Evolutionary conservation across 2,329 filamentous ascomycete genomes (phyloP).

Genomic region (Clarireedia monteithiana): DNA sequence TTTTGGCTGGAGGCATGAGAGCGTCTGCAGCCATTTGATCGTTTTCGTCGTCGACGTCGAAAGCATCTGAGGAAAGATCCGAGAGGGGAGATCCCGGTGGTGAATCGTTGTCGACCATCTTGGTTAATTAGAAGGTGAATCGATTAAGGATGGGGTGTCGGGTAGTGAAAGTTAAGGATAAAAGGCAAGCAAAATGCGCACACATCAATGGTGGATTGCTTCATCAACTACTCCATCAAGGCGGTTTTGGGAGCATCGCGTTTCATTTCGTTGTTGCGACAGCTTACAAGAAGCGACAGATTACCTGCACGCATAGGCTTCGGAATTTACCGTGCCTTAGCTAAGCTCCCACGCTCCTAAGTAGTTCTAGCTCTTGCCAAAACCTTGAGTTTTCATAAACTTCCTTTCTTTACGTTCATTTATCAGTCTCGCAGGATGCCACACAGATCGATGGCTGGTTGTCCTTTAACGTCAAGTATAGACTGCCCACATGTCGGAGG

Average conservation of each 20-base stretch:
- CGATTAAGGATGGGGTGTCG: neutral
- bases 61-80: slow-evolving; percentile 54
- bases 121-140: slow-evolving; percentile 1
- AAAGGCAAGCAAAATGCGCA: neutral
- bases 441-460: too few relatives aligned
- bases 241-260: neutral
- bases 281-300: neutral
- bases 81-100: slow-evolving; percentile 54
- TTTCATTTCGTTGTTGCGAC: neutral
- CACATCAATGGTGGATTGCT: neutral
- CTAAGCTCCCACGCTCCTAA: neutral
- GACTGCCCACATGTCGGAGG: neutral
- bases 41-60: slow-evolving; percentile 47
- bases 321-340: neutral
- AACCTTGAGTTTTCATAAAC: too few relatives aligned
- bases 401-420: too few relatives aligned
- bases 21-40: slow-evolving; percentile 37
- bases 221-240: neutral
- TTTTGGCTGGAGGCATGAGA: slow-evolving; percentile 28
- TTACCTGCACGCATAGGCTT: neutral
- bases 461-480: too few relatives aligned
- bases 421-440: too few relatives aligned
- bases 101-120: slow-evolving; percentile 45
- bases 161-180: neutral
- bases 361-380: too few relatives aligned